Evolutionary conservation across 768 basidiomycete genomes (phyloP).

Genomic region (Auricularia cornea): DNA sequence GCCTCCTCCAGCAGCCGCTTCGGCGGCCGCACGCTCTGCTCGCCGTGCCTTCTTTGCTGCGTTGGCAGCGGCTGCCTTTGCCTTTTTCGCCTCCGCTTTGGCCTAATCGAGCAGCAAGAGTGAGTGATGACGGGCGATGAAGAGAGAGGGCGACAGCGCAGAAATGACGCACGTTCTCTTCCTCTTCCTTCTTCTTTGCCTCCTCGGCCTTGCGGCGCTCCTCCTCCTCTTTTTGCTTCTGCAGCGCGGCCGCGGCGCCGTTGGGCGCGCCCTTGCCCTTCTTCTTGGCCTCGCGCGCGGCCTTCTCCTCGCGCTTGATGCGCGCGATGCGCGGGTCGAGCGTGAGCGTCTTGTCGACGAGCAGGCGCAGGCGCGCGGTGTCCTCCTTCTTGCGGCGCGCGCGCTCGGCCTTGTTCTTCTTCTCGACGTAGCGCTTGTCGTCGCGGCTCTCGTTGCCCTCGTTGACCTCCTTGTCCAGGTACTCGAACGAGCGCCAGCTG

Average conservation of each 20-base stretch:
- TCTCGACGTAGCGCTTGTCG: conserved; percentile 97
- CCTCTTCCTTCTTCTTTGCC: conserved; percentile 57
- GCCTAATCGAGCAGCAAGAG: conserved; percentile 30
- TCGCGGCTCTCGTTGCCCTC: conserved; percentile 98
- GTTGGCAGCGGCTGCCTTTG: conserved; percentile 76
- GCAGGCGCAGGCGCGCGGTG: conserved; percentile 72
- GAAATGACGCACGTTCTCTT: conserved; percentile 34
- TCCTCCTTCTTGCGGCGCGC: conserved; percentile 97
- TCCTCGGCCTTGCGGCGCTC: conserved; percentile 62
- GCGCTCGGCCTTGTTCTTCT: conserved; percentile 98
- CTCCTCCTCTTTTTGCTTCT: conserved; percentile 43
- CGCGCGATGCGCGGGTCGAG: conserved; percentile 93
- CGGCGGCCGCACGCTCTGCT: conserved; percentile 37
- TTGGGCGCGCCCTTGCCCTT: conserved; percentile 34
- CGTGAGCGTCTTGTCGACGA: conserved; percentile 79
- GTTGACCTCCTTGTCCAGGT: conserved; percentile 96
- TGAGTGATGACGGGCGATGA: background rate
- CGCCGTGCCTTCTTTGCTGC: conserved; percentile 86
- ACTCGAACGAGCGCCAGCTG: conserved; percentile 96
- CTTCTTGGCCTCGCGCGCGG: conserved; percentile 88
- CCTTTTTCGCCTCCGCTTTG: conserved; percentile 73
- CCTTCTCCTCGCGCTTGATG: conserved; percentile 95
- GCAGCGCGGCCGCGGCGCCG: conserved; percentile 37
- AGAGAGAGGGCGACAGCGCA: background rate
- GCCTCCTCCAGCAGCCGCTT: conserved; percentile 14